phyloP scores from a whole-genome alignment of 2,329 filamentous ascomycete genomes.

The Talaromyces rugulosus region DNA sequence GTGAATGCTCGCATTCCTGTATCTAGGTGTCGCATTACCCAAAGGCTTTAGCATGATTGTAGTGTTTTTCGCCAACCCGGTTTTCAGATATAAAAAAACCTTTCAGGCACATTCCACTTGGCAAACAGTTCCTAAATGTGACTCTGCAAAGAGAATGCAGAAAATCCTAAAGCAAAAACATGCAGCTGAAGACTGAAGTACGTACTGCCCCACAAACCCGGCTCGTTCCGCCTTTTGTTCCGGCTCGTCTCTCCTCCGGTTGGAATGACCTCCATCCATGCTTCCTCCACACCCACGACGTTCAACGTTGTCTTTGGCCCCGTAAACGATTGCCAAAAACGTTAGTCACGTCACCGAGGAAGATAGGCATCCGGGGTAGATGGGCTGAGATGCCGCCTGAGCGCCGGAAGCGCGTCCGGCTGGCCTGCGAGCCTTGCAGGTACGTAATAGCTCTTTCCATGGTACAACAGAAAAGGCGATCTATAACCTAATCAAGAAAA shows the following conservation, averaged over 20 bases:
- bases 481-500: not conserved
- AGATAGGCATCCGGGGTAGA: not conserved
- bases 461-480: not conserved
- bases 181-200: not conserved
- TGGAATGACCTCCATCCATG: not conserved
- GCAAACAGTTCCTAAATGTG: not conserved
- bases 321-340: not conserved
- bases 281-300: not conserved
- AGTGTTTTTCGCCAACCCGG: not conserved
- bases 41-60: not conserved
- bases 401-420: constrained; percentile 33
- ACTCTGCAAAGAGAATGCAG: not conserved
- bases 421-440: constrained; percentile 43
- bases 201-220: not conserved
- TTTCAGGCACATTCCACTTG: not conserved
- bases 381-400: constrained; percentile 8
- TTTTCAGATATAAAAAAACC: not conserved
- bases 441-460: constrained; percentile 11
- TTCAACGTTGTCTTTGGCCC: not conserved
- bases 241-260: not conserved
- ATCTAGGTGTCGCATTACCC: not conserved
- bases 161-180: not conserved
- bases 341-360: not conserved
- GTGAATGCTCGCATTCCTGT: not conserved
- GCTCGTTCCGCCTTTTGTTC: constrained; percentile 1